phyloP scores from a whole-genome alignment of 148 eudicot genomes.

The Vaccinium vitisidaea region DNA sequence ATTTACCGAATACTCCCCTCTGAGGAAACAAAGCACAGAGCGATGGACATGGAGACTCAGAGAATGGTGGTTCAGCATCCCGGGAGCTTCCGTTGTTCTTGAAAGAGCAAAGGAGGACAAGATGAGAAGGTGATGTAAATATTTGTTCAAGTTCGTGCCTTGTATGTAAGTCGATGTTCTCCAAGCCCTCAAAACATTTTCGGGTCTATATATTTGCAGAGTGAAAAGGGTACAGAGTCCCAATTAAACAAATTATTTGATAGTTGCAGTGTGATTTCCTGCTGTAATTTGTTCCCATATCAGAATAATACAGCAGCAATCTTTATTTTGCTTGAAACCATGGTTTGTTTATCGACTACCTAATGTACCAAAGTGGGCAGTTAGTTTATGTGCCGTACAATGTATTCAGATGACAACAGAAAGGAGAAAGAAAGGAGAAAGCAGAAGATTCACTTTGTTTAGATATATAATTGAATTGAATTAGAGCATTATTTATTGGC shows the following conservation, averaged over 20 bases:
- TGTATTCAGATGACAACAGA: neutral
- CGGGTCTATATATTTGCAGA: neutral
- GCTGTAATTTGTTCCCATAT: neutral
- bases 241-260: neutral
- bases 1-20: constrained; percentile 75
- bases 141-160: neutral
- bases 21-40: constrained; percentile 70
- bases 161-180: neutral
- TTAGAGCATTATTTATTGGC: too few species aligned
- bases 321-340: neutral
- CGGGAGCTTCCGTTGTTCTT: constrained; percentile 84
- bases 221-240: neutral
- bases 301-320: neutral
- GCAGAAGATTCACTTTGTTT: too few species aligned
- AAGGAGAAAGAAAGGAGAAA: too few species aligned
- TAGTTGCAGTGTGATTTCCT: neutral
- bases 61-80: constrained; percentile 99
- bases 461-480: too few species aligned
- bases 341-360: neutral
- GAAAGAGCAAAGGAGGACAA: constrained; percentile 66
- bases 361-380: neutral
- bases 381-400: neutral
- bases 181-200: neutral
- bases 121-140: constrained; percentile 48
- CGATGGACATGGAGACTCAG: constrained; percentile 65